A percentile compares a stretch with the other conserved stretches of the same genome.
Conservation (phyloP, 495 filamentous ascomycete species). For the Zalerion maritima region DNA sequence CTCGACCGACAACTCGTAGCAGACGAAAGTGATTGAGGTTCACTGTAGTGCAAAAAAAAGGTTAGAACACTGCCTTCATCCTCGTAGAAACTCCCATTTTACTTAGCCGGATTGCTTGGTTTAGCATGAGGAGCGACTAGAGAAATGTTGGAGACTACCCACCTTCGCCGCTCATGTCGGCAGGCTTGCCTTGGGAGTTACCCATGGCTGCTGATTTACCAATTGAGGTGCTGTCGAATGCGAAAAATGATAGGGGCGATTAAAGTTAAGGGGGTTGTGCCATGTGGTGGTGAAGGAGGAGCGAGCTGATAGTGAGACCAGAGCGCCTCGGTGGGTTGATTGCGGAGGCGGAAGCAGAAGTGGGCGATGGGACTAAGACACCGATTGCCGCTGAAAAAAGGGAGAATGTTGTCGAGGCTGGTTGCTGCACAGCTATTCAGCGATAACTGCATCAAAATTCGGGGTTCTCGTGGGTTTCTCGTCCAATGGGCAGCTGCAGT, state of each 20-base stretch:
- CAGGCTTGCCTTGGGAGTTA: constrained; percentile 84
- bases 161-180: constrained; percentile 90
- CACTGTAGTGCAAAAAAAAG: constrained; percentile 35
- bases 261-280: constrained; percentile 1
- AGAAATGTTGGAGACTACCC: constrained; percentile 21
- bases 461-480: too few species aligned
- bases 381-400: too few species aligned
- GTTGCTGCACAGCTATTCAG: too few species aligned
- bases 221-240: constrained; percentile 1
- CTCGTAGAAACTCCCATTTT: constrained; percentile 2
- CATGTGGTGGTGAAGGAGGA: constrained; percentile 7
- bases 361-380: too few species aligned
- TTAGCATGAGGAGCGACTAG: constrained; percentile 6
- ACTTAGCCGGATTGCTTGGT: constrained; percentile 2
- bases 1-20: constrained; percentile 88
- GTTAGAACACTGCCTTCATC: constrained; percentile 6
- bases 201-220: constrained; percentile 47
- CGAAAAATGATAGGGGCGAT: neutral
- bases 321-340: too few species aligned
- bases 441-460: too few species aligned
- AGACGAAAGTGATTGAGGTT: constrained; percentile 97
- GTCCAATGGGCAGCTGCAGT: too few species aligned
- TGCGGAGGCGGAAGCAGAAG: too few species aligned
- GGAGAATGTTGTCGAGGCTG: too few species aligned
- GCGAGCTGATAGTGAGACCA: constrained; percentile 5